phyloP scores from a whole-genome alignment of 140 eudicot genomes.

The Ambrosia hybrid region DNA sequence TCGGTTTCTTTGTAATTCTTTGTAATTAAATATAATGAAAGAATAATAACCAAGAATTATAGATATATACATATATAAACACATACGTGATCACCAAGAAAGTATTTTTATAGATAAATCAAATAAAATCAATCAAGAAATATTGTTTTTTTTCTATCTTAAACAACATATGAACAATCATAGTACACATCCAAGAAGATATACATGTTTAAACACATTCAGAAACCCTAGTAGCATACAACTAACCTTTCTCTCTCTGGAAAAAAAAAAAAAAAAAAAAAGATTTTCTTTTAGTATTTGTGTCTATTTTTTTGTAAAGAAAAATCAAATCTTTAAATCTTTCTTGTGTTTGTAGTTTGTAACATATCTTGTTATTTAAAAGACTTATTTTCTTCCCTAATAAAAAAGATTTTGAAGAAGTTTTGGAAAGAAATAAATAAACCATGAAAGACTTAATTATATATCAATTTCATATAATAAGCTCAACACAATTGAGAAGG shows the following conservation, averaged over 20 bases:
- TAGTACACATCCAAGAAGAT: slow-evolving; percentile 9
- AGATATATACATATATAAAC: neutral
- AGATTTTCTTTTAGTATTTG: slow-evolving; percentile 6
- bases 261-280: neutral
- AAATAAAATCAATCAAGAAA: neutral
- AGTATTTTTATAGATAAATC: neutral
- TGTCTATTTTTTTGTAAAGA: slow-evolving; percentile 7
- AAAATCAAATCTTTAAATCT: slow-evolving; percentile 1
- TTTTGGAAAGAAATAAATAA: slow-evolving; percentile 3
- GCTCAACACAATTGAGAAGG: slow-evolving; percentile 19
- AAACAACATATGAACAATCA: neutral
- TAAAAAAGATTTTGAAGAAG: slow-evolving; percentile 11
- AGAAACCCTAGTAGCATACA: slow-evolving; percentile 38
- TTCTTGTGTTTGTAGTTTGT: slow-evolving; percentile 20
- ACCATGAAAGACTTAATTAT: slow-evolving; percentile 1
- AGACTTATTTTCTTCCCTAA: slow-evolving; percentile 8
- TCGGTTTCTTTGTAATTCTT: neutral
- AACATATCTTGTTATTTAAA: neutral
- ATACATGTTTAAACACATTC: slow-evolving; percentile 13
- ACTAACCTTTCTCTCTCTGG: slow-evolving; percentile 21
- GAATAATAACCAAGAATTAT: neutral
- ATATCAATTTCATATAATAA: slow-evolving; percentile 3
- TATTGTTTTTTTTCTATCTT: neutral
- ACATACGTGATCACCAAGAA: slow-evolving; percentile 13
- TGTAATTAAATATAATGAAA: neutral